A percentile compares a stretch with the other conserved stretches of the same genome.
These are phyloP conservation scores for Hypoxylon sp. DNA, from an alignment of 2,329 filamentous ascomycete species.

Conservation along the genomic window DNA sequence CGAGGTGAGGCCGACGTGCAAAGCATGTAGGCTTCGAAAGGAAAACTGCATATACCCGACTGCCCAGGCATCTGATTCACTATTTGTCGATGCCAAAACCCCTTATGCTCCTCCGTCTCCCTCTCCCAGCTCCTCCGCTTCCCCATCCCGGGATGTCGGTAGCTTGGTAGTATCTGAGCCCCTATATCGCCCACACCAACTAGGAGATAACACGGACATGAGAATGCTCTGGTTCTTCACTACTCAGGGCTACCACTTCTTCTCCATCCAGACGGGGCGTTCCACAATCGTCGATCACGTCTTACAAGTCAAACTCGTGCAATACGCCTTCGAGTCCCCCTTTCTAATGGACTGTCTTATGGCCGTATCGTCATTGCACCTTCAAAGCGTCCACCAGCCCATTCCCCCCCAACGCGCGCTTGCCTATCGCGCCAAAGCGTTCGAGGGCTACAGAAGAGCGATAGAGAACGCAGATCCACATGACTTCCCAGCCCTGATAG, in stretches of 20 bases:
- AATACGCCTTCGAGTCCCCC: conserved; percentile 62
- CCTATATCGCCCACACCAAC: conserved; percentile 51
- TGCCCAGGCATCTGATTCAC: conserved; percentile 29
- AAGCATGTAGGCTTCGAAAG: conserved; percentile 61
- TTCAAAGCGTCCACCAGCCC: conserved; percentile 56
- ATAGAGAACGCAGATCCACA: conserved; percentile 59
- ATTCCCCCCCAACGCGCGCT: conserved; percentile 56
- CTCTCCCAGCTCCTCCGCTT: conserved; percentile 19
- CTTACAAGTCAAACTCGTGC: conserved; percentile 60
- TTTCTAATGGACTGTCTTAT: conserved; percentile 69
- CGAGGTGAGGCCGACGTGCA: conserved; percentile 62
- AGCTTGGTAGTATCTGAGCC: conserved; percentile 51
- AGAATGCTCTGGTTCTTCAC: conserved; percentile 68
- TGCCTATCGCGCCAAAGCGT: conserved; percentile 61
- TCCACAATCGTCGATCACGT: conserved; percentile 55
- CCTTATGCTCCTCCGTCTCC: conserved; percentile 10
- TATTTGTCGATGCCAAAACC: conserved; percentile 18
- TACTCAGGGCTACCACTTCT: conserved; percentile 58
- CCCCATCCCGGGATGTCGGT: conserved; percentile 4
- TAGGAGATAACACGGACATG: conserved; percentile 59
- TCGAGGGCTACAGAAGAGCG: conserved; percentile 64
- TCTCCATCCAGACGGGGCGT: conserved; percentile 56
- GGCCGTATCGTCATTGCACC: conserved; percentile 63
- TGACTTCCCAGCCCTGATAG: conserved; percentile 63
- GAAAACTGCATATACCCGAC: conserved; percentile 61